A percentile compares a stretch with the other conserved stretches of the same genome.
phyloP scores from a whole-genome alignment of 495 filamentous ascomycete species.

The Patellaria atrata region DNA sequence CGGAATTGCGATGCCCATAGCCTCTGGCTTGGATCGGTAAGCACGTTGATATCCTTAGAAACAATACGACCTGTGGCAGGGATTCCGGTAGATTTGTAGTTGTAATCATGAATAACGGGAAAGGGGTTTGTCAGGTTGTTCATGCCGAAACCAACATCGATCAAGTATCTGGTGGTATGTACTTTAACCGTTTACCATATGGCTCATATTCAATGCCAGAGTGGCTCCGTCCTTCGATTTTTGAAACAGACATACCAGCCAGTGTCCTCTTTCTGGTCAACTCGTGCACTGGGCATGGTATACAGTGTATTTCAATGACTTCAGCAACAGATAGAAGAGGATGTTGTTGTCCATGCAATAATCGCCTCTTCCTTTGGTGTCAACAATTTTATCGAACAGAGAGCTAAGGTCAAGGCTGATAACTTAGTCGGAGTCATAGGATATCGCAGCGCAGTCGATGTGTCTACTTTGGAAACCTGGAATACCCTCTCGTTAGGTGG shows the following conservation, averaged over 20 bases:
- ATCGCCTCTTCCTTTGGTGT: slow-evolving; percentile 44
- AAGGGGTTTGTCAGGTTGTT: slow-evolving; percentile 42
- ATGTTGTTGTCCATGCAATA: slow-evolving; percentile 68
- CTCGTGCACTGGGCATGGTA: slow-evolving; percentile 37
- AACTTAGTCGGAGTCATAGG: slow-evolving; percentile 30
- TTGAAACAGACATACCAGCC: slow-evolving; percentile 16
- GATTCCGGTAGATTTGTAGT: neutral
- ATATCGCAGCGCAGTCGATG: slow-evolving; percentile 12
- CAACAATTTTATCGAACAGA: slow-evolving; percentile 52
- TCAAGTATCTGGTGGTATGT: slow-evolving; percentile 33
- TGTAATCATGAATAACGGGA: slow-evolving; percentile 30
- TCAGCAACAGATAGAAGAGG: slow-evolving; percentile 50
- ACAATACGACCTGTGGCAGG: slow-evolving; percentile 36
- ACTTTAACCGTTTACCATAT: slow-evolving; percentile 57
- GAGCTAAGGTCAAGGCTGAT: slow-evolving; percentile 40
- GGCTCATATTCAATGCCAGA: slow-evolving; percentile 29
- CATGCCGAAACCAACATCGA: slow-evolving; percentile 62
- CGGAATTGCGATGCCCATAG: slow-evolving; percentile 53
- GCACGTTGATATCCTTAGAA: slow-evolving; percentile 32
- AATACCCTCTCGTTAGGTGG: slow-evolving; percentile 14
- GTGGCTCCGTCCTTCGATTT: neutral
- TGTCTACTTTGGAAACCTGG: slow-evolving; percentile 9
- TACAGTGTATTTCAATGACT: slow-evolving; percentile 44
- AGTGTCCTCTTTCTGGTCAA: slow-evolving; percentile 18
- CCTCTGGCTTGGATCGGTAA: slow-evolving; percentile 31